Conservation (phyloP, 129 eudicot species). For the Helianthus annuus region HanXRQr2.0-SUNRISE NC_035444.2:16233437-16233936, state of each 20-base stretch:
- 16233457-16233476: constrained; percentile 2
- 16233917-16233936: constrained; percentile 37
- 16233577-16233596: not conserved
- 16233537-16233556: not conserved
- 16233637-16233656: constrained; percentile 24
- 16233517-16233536: not conserved
- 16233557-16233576: constrained; percentile 3
- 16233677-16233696: constrained; percentile 14
- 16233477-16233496: not conserved
- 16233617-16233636: constrained; percentile 21
- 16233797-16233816: not conserved
- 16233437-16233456: constrained; percentile 21
- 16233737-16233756: constrained; percentile 17
- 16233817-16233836: constrained; percentile 15
- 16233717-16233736: constrained; percentile 22
- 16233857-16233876: constrained; percentile 12
- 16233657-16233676: constrained; percentile 23
- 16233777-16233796: not conserved
- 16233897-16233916: constrained; percentile 34
- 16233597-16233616: constrained; percentile 16
- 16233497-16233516: constrained; percentile 13
- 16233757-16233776: constrained; percentile 3
- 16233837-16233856: constrained; percentile 13
- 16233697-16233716: constrained; percentile 18
- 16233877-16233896: constrained; percentile 19